Base-by-base conservation (phyloP, 2,329 filamentous ascomycete species). In the Verticillium longisporum region DNA sequence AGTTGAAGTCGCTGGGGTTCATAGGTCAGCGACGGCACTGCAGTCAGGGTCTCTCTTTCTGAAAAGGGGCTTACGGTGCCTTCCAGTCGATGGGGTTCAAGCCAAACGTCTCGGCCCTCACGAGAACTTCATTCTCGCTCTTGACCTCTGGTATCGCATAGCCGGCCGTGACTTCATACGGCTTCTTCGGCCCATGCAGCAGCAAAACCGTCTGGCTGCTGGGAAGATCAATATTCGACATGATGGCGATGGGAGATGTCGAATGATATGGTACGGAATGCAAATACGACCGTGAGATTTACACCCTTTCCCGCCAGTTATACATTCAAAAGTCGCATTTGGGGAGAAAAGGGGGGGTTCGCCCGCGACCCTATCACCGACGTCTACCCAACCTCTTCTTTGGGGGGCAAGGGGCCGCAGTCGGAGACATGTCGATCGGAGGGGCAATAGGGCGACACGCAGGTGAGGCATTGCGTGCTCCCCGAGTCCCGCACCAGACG, bases 81-180 rank as follows among this genome's bases (percentile, higher is more conserved):
- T 90, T 90, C 86, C 86, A 90, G 70, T 91, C 90, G 60, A 92
- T 89, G 0, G 90, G 90, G 67, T 92, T 92, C 41, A 92, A 74
- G 0, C 89, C 89, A 66, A 91, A 87, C 13, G 83, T 83, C 41
- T 81, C 75, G 1, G 86, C 82, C 68, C 82, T 83, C n/a, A 91
- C 81, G 5, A 91, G 74, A 5, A 90, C 73, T 66, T 91, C 85
- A 54, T 67, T 63, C 6, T 67, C 67, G 75, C 74, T 71, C 13
- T 63, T 62, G 18, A 68, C 62, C 9, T 64, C 55, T 0, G 84
- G 84, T 6, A 85, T 71, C 1, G 73, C 69, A 67, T 84, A 76
- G 6, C 77, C 73, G 2, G 68, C 64, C 0, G 77, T 74, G 50
- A 83, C 66, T 21, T 75, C 68, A 63, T 86, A 86, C 58, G 76